phyloP scores from a whole-genome alignment of 768 basidiomycete genomes.

The Tylopilus vinaceipallidus region DNA sequence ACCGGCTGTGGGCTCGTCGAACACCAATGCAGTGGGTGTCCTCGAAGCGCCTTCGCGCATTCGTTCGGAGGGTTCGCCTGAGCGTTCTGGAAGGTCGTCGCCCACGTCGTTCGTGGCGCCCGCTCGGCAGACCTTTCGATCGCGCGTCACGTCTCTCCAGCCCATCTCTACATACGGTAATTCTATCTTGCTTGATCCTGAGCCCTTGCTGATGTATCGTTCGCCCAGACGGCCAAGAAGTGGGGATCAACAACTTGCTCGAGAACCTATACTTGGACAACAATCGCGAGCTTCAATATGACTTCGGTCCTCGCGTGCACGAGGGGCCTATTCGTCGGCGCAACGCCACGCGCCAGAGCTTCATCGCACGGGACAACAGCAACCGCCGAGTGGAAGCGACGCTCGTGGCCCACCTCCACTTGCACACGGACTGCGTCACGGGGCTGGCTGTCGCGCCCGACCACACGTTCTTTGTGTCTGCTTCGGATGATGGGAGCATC shows the following conservation, averaged over 20 bases:
- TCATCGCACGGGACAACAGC: constrained; percentile 61
- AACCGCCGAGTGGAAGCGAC: constrained; percentile 68
- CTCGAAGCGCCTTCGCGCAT: constrained; percentile 75
- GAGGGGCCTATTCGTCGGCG: constrained; percentile 80
- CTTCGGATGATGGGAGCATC: constrained; percentile 91
- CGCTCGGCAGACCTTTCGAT: constrained; percentile 45
- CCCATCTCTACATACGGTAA: constrained; percentile 76
- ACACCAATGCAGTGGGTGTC: constrained; percentile 77
- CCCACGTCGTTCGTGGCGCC: constrained; percentile 65
- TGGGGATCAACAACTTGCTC: constrained; percentile 82
- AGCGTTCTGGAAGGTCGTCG: constrained; percentile 75
- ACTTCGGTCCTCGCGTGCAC: constrained; percentile 88
- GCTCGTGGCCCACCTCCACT: constrained; percentile 79
- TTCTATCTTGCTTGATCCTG: background rate
- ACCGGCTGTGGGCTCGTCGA: constrained; percentile 85
- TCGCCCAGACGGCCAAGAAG: constrained; percentile 78
- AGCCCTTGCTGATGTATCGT: background rate
- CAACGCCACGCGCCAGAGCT: constrained; percentile 66
- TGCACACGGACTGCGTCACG: constrained; percentile 79
- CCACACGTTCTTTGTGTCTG: constrained; percentile 91
- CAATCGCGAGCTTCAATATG: constrained; percentile 78
- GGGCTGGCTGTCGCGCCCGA: constrained; percentile 88
- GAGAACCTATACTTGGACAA: constrained; percentile 90
- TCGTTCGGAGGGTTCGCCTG: constrained; percentile 62
- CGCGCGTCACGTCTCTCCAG: constrained; percentile 50